Evolutionary conservation across 345 rosid species (phyloP).

Genomic region (Adansonia digitata): DNA sequence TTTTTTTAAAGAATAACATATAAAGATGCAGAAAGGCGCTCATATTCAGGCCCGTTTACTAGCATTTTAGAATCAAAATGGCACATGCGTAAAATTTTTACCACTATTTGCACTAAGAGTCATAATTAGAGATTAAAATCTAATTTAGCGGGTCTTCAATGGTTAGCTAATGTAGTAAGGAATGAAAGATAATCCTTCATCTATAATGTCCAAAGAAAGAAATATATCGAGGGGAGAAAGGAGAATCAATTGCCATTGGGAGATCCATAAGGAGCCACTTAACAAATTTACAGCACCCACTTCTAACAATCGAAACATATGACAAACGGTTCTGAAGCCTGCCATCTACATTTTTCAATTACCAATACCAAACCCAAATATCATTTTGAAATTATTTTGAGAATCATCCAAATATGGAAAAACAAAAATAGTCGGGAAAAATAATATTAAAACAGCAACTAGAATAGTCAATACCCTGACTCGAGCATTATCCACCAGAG

Average conservation of each 20-base stretch:
- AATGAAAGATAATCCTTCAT: background rate
- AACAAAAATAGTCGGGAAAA: background rate
- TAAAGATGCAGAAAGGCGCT: background rate
- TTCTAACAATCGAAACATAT: background rate
- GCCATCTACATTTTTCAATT: background rate
- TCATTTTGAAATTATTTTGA: background rate
- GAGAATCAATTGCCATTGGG: background rate
- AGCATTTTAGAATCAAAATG: background rate
- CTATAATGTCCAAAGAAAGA: background rate
- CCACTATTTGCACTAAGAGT: background rate
- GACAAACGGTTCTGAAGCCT: background rate
- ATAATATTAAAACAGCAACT: background rate
- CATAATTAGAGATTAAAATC: background rate
- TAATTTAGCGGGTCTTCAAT: background rate
- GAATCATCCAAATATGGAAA: background rate
- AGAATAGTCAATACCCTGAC: conserved; percentile 51
- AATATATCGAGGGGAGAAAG: background rate
- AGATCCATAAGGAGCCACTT: background rate
- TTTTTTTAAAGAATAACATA: background rate
- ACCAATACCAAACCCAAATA: background rate
- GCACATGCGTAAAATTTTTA: background rate
- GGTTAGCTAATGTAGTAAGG: background rate
- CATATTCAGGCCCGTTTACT: background rate
- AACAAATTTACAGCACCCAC: background rate
- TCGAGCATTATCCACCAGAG: conserved; percentile 93